Evolutionary conservation across 2,329 filamentous ascomycete genomes (phyloP).

Genomic region (Fusarium armeniacum): DNA sequence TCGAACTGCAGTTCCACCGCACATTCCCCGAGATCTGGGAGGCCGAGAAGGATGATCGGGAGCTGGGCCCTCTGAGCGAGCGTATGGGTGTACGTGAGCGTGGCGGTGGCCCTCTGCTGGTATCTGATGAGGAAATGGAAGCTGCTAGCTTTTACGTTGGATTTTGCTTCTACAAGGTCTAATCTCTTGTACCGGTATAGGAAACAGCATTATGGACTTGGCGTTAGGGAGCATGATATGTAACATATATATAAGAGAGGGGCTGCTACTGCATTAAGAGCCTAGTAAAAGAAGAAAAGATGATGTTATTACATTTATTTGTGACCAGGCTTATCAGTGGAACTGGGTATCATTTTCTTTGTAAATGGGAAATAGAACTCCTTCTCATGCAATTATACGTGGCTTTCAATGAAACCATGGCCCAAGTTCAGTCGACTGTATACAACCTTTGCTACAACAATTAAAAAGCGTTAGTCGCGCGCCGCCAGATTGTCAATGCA

Average conservation of each 20-base stretch:
- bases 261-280: constrained; percentile 1
- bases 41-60: constrained; percentile 86
- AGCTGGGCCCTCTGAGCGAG: constrained; percentile 87
- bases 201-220: constrained; percentile 13
- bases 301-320: constrained; percentile 40
- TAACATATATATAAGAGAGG: constrained; percentile 11
- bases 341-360: constrained; percentile 54
- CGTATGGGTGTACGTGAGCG: constrained; percentile 93
- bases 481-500: constrained; percentile 75
- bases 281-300: constrained; percentile 31
- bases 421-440: background rate
- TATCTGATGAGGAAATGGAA: constrained; percentile 90
- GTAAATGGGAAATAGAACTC: constrained; percentile 46
- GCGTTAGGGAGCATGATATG: constrained; percentile 17
- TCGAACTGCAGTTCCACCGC: constrained; percentile 95
- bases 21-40: constrained; percentile 93
- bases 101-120: constrained; percentile 74
- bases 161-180: constrained; percentile 98
- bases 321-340: constrained; percentile 34
- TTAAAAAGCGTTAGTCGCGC: constrained; percentile 65
- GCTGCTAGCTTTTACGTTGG: constrained; percentile 92
- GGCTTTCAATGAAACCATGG: constrained; percentile 1
- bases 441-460: background rate
- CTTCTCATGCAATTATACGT: constrained; percentile 38
- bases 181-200: background rate